Conservation (phyloP, 2,329 filamentous ascomycete species). For the Colletotrichum tamarilloi region DNA sequence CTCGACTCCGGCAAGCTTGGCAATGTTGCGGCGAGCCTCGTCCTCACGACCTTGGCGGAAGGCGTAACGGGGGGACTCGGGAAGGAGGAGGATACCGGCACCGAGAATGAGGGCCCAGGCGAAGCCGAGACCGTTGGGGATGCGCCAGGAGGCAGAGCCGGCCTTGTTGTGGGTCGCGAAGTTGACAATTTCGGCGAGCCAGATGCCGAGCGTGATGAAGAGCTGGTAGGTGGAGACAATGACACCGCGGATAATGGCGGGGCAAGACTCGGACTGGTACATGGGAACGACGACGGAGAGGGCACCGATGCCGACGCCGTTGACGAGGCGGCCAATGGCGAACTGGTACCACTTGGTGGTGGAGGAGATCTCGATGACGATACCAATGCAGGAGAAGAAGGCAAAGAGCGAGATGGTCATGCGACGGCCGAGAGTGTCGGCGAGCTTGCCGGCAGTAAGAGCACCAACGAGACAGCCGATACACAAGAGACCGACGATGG, state of each 20-base stretch:
- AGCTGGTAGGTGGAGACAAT: slow-evolving; percentile 75
- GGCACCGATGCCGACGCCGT: slow-evolving; percentile 73
- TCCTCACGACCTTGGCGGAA: slow-evolving; percentile 58
- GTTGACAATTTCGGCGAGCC: slow-evolving; percentile 68
- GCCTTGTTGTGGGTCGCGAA: slow-evolving; percentile 64
- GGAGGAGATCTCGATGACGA: slow-evolving; percentile 72
- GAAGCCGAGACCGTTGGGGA: slow-evolving; percentile 69
- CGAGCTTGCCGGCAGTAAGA: slow-evolving; percentile 67
- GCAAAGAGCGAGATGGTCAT: slow-evolving; percentile 71
- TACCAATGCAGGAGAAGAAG: slow-evolving; percentile 72
- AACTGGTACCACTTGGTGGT: slow-evolving; percentile 70
- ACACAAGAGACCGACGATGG: slow-evolving; percentile 71
- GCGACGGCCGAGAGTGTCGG: slow-evolving; percentile 71
- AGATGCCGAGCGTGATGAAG: slow-evolving; percentile 77
- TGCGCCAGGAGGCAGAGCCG: slow-evolving; percentile 68
- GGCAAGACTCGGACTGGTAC: slow-evolving; percentile 76
- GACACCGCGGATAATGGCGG: slow-evolving; percentile 71
- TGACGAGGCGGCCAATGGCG: slow-evolving; percentile 72
- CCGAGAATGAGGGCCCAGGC: slow-evolving; percentile 65
- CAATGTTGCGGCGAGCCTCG: slow-evolving; percentile 61
- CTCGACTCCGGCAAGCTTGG: slow-evolving; percentile 56
- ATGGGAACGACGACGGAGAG: slow-evolving; percentile 74
- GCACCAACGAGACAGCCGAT: slow-evolving; percentile 70
- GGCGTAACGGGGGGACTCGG: slow-evolving; percentile 65
- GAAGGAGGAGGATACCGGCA: slow-evolving; percentile 61